phyloP scores from a whole-genome alignment of 78 protist genomes.

The Thecamonas trahens region DNA sequence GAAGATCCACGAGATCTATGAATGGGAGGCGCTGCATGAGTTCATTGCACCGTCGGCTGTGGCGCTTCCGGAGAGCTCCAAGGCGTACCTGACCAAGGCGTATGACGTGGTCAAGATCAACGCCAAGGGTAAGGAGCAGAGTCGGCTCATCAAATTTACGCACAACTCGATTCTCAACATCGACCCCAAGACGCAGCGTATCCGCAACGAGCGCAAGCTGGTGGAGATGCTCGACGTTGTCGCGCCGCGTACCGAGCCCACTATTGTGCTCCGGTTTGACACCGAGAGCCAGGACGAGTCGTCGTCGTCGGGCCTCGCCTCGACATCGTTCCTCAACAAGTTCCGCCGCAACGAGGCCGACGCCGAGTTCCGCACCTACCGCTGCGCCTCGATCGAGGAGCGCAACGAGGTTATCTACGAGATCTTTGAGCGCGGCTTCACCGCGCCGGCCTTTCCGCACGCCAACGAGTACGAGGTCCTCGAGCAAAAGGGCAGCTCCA shows the following conservation, averaged over 20 bases:
- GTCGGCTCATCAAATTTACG: slow-evolving; percentile 47
- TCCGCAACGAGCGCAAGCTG: slow-evolving; percentile 43
- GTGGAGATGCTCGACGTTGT: slow-evolving; percentile 39
- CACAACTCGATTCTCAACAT: slow-evolving; percentile 45
- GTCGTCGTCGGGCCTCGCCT: neutral
- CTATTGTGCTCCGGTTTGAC: neutral
- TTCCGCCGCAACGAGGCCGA: neutral
- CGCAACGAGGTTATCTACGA: slow-evolving; percentile 46
- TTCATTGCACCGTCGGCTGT: slow-evolving; percentile 28
- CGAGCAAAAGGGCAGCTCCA: slow-evolving; percentile 45
- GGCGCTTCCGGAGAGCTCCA: slow-evolving; percentile 46
- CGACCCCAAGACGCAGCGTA: slow-evolving; percentile 40
- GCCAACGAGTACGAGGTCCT: slow-evolving; percentile 37
- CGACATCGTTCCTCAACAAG: neutral
- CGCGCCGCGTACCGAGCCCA: neutral
- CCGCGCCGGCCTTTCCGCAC: neutral
- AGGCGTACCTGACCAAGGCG: slow-evolving; percentile 43
- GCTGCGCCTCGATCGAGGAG: slow-evolving; percentile 36
- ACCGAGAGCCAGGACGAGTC: neutral
- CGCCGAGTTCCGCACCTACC: slow-evolving; percentile 4
- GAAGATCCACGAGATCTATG: slow-evolving; percentile 44
- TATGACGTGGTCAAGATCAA: slow-evolving; percentile 47
- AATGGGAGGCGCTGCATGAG: slow-evolving; percentile 42
- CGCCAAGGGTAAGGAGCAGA: slow-evolving; percentile 50
- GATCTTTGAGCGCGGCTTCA: slow-evolving; percentile 47